phyloP scores from a whole-genome alignment of 2,329 filamentous ascomycete genomes.

The Xylogone sp. region DNA sequence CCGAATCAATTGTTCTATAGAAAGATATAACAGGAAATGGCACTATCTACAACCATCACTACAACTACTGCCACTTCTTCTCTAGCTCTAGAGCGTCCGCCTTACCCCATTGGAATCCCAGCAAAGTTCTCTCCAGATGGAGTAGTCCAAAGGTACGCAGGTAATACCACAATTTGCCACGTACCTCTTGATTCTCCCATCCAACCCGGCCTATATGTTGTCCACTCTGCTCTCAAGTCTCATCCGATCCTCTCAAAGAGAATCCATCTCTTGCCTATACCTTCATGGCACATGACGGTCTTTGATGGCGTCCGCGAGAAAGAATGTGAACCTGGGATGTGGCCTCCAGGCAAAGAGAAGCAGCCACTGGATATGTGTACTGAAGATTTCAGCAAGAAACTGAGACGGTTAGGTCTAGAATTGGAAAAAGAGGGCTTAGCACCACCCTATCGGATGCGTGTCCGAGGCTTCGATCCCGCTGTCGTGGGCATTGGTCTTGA shows the following conservation, averaged over 20 bases:
- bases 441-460: not conserved
- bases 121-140: constrained; percentile 1
- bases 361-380: constrained; percentile 11
- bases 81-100: too few relatives aligned
- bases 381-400: constrained; percentile 6
- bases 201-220: not conserved
- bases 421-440: not conserved
- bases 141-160: not conserved
- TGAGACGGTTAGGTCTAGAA: constrained; percentile 3
- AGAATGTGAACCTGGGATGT: constrained; percentile 16
- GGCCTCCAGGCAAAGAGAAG: constrained; percentile 13
- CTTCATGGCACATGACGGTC: constrained; percentile 22
- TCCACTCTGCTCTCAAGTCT: constrained; percentile 12
- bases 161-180: constrained; percentile 1
- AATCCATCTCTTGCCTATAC: constrained; percentile 13
- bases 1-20: too few relatives aligned
- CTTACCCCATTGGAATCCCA: too few relatives aligned
- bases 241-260: constrained; percentile 10
- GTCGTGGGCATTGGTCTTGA: constrained; percentile 12
- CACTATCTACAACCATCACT: too few relatives aligned
- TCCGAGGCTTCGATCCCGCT: constrained; percentile 2
- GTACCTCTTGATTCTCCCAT: not conserved
- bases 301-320: constrained; percentile 16
- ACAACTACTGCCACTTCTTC: too few relatives aligned
- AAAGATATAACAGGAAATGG: too few relatives aligned